phyloP scores from a whole-genome alignment of 441 rosid species.

The Jatropha podagrica region DNA sequence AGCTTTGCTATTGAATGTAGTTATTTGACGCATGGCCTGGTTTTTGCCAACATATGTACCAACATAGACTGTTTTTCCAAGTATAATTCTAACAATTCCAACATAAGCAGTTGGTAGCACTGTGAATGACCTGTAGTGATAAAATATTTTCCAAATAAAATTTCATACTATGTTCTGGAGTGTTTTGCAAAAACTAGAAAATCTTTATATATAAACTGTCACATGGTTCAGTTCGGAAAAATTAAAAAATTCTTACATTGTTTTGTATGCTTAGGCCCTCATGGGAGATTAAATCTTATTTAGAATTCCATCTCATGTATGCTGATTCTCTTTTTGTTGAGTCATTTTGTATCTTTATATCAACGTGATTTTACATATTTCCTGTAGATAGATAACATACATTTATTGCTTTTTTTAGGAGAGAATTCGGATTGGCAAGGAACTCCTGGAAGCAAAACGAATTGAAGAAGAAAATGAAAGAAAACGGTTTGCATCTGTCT shows the following conservation, averaged over 20 bases:
- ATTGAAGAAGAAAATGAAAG: slow-evolving; percentile 94
- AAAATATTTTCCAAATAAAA: background rate
- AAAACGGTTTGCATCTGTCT: slow-evolving; percentile 61
- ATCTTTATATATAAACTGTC: no score
- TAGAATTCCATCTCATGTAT: background rate
- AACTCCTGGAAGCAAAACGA: slow-evolving; percentile 90
- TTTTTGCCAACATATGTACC: background rate
- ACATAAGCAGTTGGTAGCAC: background rate
- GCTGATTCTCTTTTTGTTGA: background rate
- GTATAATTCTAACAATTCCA: background rate
- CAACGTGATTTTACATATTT: background rate
- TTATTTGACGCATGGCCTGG: background rate
- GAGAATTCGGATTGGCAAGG: slow-evolving; percentile 93
- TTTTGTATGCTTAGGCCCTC: background rate
- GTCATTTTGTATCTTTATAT: slow-evolving; percentile 4
- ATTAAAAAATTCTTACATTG: background rate
- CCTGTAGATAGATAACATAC: background rate
- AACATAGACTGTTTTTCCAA: background rate
- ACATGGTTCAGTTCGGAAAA: background rate
- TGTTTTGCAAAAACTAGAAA: background rate
- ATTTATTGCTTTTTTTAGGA: slow-evolving; percentile 46
- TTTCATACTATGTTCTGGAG: background rate
- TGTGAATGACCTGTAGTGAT: background rate
- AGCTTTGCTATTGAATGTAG: background rate
- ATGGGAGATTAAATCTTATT: background rate